A percentile compares a stretch with the other conserved stretches of the same genome.
Conservation (phyloP, 352 stramenopile species). For the Phytophthora uliginosa region DNA sequence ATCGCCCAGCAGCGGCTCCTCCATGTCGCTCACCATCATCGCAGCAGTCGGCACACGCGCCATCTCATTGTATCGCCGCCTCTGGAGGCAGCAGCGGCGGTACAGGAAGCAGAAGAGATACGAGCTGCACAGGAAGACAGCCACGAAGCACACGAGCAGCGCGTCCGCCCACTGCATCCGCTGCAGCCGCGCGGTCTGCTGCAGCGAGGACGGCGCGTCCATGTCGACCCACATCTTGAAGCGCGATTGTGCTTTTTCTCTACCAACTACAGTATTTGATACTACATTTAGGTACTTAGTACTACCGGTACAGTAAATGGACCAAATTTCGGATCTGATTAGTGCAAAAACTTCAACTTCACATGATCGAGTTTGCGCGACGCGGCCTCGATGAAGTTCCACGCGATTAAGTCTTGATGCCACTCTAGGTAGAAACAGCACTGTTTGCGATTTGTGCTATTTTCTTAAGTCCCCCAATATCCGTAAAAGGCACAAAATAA, state of each 20-base stretch:
- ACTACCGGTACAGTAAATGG: neutral
- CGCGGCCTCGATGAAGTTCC: no score
- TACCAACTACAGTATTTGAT: neutral
- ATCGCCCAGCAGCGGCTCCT: constrained; percentile 67
- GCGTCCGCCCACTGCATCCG: constrained; percentile 46
- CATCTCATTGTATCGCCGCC: constrained; percentile 22
- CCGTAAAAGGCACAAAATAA: no score
- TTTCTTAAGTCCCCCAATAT: no score
- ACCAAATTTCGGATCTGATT: neutral
- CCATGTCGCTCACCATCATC: constrained; percentile 68
- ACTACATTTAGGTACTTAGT: neutral
- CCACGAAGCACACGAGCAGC: constrained; percentile 50
- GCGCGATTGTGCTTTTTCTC: constrained; percentile 9
- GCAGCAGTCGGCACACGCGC: constrained; percentile 32
- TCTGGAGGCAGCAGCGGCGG: constrained; percentile 38
- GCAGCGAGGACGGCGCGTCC: constrained; percentile 18
- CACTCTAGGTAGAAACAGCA: no score
- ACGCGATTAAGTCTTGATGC: no score
- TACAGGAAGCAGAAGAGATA: constrained; percentile 69
- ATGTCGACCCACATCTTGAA: constrained; percentile 35
- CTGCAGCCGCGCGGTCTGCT: constrained; percentile 26
- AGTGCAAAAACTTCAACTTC: no score
- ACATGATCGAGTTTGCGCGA: no score
- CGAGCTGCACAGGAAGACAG: constrained; percentile 57
- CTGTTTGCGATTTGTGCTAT: no score